Evolutionary conservation across 2,329 filamentous ascomycete species (phyloP).

Genomic region (Trichocomaceae sp.): DNA sequence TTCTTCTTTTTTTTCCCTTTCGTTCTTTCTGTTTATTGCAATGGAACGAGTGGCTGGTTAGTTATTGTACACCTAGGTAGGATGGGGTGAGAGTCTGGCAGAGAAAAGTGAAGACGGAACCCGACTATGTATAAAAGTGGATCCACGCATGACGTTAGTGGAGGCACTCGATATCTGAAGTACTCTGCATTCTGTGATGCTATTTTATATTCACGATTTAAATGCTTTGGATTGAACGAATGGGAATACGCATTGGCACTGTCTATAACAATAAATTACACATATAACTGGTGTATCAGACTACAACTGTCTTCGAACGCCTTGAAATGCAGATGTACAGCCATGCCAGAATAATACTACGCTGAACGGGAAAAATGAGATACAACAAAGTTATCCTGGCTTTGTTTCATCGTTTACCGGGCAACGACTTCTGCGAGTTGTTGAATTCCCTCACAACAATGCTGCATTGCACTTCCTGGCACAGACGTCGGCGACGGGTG

Average conservation of each 20-base stretch:
- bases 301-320: not conserved
- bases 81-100: not conserved
- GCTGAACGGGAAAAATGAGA: not conserved
- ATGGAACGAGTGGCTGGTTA: not conserved
- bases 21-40: not conserved
- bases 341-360: not conserved
- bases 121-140: too few relatives aligned
- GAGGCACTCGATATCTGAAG: not conserved
- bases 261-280: not conserved
- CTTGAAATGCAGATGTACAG: slow-evolving; percentile 2
- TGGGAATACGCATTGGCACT: not conserved
- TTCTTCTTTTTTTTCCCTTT: not conserved
- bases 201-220: too few relatives aligned
- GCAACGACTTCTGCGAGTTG: slow-evolving; percentile 46
- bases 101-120: too few relatives aligned
- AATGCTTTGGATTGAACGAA: too few relatives aligned
- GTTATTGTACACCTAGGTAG: not conserved
- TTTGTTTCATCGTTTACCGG: slow-evolving; percentile 7
- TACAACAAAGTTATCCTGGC: not conserved
- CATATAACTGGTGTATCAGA: not conserved
- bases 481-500: slow-evolving; percentile 69
- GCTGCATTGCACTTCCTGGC: slow-evolving; percentile 77
- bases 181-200: too few relatives aligned
- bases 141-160: not conserved
- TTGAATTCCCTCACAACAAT: slow-evolving; percentile 75